Evolutionary conservation across 148 eudicot genomes (phyloP), one percentile per base, ranked within the genome.

Genomic region (Nepenthes gracilis): DNA sequence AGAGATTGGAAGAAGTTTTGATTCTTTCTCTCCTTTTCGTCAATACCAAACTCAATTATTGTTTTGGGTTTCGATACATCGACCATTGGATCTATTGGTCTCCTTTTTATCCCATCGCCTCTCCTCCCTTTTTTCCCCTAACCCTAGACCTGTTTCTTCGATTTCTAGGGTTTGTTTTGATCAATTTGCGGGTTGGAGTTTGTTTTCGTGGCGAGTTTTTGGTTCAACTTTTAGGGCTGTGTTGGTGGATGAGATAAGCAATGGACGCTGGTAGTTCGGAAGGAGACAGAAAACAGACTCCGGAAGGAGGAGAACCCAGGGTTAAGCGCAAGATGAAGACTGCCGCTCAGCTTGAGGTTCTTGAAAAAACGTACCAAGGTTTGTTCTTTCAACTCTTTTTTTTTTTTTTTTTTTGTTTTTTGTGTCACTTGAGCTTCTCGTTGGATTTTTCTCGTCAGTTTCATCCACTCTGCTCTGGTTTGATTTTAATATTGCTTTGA

Each of bases 251-350:
- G 57, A 54, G 57, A 54, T 49, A 35, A 33, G n/a, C 2, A 12
- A 11, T 52, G 57, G 43, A 78, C 12, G 59, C 56, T 60, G 68
- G 62, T 34, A 67, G 78, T 64, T 78, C 79, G 13, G 85, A 74
- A 57, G 59, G 40, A 4, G 79, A 81, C 70, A 78, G 70, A 74
- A 77, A 71, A 67, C 58, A 72, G 65, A 61, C 73, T 35, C 70
- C 74, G 10, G 53, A 49, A 9, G 38, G 48, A 51, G 81, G 81
- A 0, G 97, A 85, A 64, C 73, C 64, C 34, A 83, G 79, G 69
- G 77, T 78, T 11, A 88, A 88, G 83, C 70, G 97, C 58, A 88
- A 83, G 77, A 88, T 92, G 96, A 92, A 92, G 73, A 88, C 86
- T 59, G 78, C 97, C 78, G 69, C 75, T 66, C 97, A 92, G 70